Evolutionary conservation across 768 basidiomycete species (phyloP), one percentile per base, ranked within the genome.

Genomic region (Gloeopeniophorella convolvens): DNA sequence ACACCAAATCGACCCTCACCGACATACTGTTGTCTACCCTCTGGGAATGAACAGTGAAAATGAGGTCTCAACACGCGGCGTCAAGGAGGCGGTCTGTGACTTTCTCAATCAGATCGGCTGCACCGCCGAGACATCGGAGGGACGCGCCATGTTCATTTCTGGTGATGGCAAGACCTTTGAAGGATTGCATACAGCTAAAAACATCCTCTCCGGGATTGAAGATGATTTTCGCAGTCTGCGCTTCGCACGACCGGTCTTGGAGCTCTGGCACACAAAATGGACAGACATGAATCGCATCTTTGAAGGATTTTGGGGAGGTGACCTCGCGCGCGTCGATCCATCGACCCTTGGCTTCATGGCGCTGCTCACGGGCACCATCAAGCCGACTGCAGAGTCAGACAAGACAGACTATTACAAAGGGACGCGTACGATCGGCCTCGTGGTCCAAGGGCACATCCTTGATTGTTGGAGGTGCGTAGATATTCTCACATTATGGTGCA

Each of bases 241-340:
- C 3, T 39, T 39, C 21, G 37, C 21, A 11, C 15, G 12, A 15
- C 15, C 37, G 20, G 37, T 15, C n/a, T 20, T 39, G 15, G 37
- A 39, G 37, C 37, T 39, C 15, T 39, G 37, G 37, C 37, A 39
- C 21, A 39, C 65, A 1, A 60, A 63, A 49, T 68, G 65, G 67
- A 66, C 66, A 4, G 65, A 66, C 40, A 42, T 65, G 4, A 59
- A 63, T 42, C 57, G 59, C 0, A 49, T 61, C 9, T 42, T 60
- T 12, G 46, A 54, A 12, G 42, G 45, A 0, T 58, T 64, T 34
- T 64, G 59, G 60, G 65, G 63, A 8, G 44, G 50, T 9, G 50
- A 45, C 9, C 30, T 50, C 31, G 30, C 18, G 15, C 26, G 8
- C 12, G 10, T 20, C 12, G 60, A 62, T 42, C 59, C 57, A 10